Percentiles rank a stretch among this genome's conserved stretches.
phyloP scores from a whole-genome alignment of 805 yeast species.

The Starmerella davenportii region DNA sequence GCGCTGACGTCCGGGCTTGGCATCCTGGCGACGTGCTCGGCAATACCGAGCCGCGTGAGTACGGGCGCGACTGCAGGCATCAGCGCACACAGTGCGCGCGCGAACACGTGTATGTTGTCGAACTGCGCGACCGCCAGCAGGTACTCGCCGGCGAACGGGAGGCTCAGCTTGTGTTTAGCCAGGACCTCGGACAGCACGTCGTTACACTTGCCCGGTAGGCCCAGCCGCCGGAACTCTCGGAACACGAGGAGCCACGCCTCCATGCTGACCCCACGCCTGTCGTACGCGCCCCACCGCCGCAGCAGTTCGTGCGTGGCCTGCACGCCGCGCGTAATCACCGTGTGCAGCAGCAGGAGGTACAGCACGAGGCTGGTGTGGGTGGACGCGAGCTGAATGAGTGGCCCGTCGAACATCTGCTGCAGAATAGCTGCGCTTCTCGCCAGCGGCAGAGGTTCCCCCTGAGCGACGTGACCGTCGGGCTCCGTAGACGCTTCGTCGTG shows the following conservation, averaged over 20 bases:
- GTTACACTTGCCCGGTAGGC: slow-evolving; percentile 18
- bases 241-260: slow-evolving; percentile 16
- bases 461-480: too few species aligned
- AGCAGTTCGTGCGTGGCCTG: slow-evolving; percentile 15
- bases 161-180: slow-evolving; percentile 8
- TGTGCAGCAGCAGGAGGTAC: slow-evolving; percentile 15
- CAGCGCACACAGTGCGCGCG: slow-evolving; percentile 8
- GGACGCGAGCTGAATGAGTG: neutral
- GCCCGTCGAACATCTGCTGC: neutral
- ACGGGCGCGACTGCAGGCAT: slow-evolving; percentile 12
- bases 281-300: slow-evolving; percentile 9
- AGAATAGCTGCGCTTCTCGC: too few species aligned
- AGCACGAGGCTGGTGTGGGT: neutral
- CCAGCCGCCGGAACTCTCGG: slow-evolving; percentile 18
- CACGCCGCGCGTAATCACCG: slow-evolving; percentile 17
- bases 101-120: slow-evolving; percentile 13
- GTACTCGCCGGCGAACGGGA: slow-evolving; percentile 16
- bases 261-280: slow-evolving; percentile 14
- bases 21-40: slow-evolving; percentile 1
- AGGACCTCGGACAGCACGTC: slow-evolving; percentile 14
- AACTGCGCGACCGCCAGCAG: slow-evolving; percentile 15
- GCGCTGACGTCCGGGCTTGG: slow-evolving; percentile 1
- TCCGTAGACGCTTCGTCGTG: too few species aligned
- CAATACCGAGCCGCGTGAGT: slow-evolving; percentile 12
- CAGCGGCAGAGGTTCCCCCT: too few species aligned